phyloP scores from a whole-genome alignment of 176 grass and related monocot genomes.

The Thalia dealbata region DNA sequence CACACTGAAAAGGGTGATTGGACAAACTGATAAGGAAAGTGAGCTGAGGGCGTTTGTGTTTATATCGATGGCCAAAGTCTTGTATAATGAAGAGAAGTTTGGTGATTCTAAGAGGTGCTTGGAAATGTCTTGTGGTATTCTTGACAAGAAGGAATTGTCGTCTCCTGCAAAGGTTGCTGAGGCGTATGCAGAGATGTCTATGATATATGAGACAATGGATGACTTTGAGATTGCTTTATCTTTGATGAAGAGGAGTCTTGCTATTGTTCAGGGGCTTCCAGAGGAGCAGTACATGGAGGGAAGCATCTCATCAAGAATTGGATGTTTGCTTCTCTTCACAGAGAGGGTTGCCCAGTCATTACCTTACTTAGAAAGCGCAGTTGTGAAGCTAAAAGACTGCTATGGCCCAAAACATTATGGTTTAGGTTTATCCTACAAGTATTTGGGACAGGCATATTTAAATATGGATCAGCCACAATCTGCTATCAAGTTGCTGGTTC shows the following conservation, averaged over 20 bases:
- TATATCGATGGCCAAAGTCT: conserved; percentile 39
- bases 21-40: conserved; percentile 38
- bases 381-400: conserved; percentile 56
- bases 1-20: conserved; percentile 42
- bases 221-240: conserved; percentile 55
- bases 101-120: conserved; percentile 49
- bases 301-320: conserved; percentile 49
- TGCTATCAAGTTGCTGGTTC: conserved; percentile 33
- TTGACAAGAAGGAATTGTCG: conserved; percentile 35
- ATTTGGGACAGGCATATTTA: conserved; percentile 51
- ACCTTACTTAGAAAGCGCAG: conserved; percentile 56
- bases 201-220: conserved; percentile 50
- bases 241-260: conserved; percentile 59
- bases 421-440: conserved; percentile 70
- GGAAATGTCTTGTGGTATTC: conserved; percentile 52
- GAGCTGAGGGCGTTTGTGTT: conserved; percentile 46
- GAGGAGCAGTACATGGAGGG: conserved; percentile 51
- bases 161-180: conserved; percentile 23
- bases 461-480: conserved; percentile 27
- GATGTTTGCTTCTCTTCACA: conserved; percentile 56
- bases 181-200: conserved; percentile 41
- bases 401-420: conserved; percentile 50
- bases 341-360: conserved; percentile 39
- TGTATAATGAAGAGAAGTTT: conserved; percentile 41
- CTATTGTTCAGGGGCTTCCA: conserved; percentile 26